phyloP scores from a whole-genome alignment of 495 filamentous ascomycete genomes.

The Neurospora discreta region DNA sequence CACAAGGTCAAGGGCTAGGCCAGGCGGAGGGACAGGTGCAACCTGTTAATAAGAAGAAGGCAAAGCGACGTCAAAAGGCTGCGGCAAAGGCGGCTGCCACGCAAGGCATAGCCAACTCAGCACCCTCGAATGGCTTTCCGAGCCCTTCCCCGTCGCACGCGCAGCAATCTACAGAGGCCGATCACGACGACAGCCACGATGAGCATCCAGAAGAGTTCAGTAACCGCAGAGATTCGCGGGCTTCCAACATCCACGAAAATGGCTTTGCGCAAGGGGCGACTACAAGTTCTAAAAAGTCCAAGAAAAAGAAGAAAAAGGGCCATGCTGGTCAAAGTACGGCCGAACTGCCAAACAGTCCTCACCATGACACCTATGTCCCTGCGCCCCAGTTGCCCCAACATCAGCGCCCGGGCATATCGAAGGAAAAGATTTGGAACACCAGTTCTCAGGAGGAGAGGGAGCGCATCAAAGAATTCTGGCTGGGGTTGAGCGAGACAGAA shows the following conservation, averaged over 20 bases:
- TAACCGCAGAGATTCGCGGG: neutral
- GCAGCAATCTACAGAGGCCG: slow-evolving; percentile 18
- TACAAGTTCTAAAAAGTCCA: slow-evolving; percentile 44
- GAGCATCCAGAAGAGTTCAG: slow-evolving; percentile 10
- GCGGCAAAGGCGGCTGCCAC: slow-evolving; percentile 58
- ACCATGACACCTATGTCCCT: slow-evolving; percentile 12
- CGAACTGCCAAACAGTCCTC: slow-evolving; percentile 2
- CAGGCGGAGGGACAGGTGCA: slow-evolving; percentile 21
- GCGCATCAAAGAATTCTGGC: slow-evolving; percentile 96
- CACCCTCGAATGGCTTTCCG: slow-evolving; percentile 29
- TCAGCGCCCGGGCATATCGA: slow-evolving; percentile 40
- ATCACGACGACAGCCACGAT: slow-evolving; percentile 18
- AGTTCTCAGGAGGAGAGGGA: slow-evolving; percentile 86
- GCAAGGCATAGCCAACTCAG: slow-evolving; percentile 16
- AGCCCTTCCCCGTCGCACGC: slow-evolving; percentile 23
- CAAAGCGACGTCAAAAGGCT: slow-evolving; percentile 73
- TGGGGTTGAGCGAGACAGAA: slow-evolving; percentile 90
- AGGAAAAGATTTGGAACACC: slow-evolving; percentile 95
- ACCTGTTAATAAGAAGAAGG: slow-evolving; percentile 80
- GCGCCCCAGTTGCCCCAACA: slow-evolving; percentile 15
- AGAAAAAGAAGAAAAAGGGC: slow-evolving; percentile 50
- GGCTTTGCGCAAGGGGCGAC: slow-evolving; percentile 6
- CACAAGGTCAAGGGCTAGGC: neutral
- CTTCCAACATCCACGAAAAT: slow-evolving; percentile 4
- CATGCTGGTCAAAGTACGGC: slow-evolving; percentile 4